Conservation (phyloP, 108 stramenopile genomes). For the Pseudonitzschia multiseries region DNA sequence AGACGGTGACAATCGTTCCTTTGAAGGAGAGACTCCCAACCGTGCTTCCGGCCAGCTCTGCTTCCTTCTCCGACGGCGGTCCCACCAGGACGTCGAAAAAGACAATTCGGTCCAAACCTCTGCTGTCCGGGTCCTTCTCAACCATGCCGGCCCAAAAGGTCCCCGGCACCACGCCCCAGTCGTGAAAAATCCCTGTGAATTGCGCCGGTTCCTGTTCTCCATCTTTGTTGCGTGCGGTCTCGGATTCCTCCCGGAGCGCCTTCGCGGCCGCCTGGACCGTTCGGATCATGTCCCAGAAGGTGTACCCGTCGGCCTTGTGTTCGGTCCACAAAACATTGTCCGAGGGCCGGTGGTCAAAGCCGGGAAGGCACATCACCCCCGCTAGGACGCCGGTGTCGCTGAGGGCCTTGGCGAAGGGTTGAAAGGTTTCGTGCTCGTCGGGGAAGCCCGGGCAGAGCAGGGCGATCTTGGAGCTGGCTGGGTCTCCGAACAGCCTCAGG, state of each 20-base stretch:
- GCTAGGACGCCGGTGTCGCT: not conserved
- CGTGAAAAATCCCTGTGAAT: slow-evolving; percentile 6
- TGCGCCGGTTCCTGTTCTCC: not conserved
- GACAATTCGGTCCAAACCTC: not conserved
- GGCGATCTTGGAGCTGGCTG: not conserved
- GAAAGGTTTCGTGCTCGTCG: not conserved
- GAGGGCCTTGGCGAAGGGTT: not conserved
- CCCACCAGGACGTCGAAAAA: not conserved
- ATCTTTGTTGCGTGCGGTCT: not conserved
- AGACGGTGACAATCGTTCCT: not conserved
- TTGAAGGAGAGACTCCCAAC: not conserved
- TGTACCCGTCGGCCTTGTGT: not conserved
- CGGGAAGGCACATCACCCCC: slow-evolving; percentile 1
- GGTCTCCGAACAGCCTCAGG: not conserved
- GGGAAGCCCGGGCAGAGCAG: not conserved
- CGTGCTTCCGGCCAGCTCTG: not conserved
- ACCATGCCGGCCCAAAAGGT: not conserved
- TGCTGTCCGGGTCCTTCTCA: not conserved
- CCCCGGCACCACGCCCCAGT: not conserved
- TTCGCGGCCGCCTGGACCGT: not conserved
- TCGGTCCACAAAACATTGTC: not conserved
- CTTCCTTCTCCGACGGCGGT: not conserved
- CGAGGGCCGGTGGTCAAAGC: not conserved
- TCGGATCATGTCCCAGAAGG: not conserved
- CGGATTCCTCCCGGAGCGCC: not conserved